Conservation (phyloP, 2,329 filamentous ascomycete species). For the Camillea tinctor region DNA sequence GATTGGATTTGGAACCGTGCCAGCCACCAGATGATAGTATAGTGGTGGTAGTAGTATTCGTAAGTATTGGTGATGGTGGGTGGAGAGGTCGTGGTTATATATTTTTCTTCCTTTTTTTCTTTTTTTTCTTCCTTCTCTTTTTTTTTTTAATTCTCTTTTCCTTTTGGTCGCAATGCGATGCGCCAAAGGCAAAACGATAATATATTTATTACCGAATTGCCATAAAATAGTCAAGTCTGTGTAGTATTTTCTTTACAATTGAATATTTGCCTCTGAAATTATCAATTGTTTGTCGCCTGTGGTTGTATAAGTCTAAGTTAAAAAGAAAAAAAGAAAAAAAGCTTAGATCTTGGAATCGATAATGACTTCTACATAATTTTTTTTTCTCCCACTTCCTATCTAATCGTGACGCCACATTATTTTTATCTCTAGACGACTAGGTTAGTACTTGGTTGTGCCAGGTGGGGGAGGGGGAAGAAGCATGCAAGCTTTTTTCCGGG, state of each 20-base stretch:
- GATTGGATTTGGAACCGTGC: constrained; percentile 19
- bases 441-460: too few species aligned
- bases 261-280: background rate
- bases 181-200: background rate
- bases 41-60: background rate
- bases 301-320: background rate
- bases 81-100: too few species aligned
- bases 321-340: background rate
- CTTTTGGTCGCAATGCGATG: background rate
- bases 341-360: background rate
- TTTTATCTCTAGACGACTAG: background rate
- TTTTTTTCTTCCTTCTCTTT: background rate
- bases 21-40: background rate
- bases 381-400: background rate
- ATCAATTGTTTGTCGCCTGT: background rate
- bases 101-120: too few species aligned
- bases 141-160: too few species aligned
- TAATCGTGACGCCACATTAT: background rate
- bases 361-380: background rate
- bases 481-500: background rate
- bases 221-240: background rate
- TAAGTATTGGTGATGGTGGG: too few species aligned
- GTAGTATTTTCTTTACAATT: background rate
- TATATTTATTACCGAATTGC: background rate
- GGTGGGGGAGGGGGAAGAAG: too few species aligned